Conservation (phyloP, 2,329 filamentous ascomycete genomes). For the Fusarium virguliforme region DNA sequence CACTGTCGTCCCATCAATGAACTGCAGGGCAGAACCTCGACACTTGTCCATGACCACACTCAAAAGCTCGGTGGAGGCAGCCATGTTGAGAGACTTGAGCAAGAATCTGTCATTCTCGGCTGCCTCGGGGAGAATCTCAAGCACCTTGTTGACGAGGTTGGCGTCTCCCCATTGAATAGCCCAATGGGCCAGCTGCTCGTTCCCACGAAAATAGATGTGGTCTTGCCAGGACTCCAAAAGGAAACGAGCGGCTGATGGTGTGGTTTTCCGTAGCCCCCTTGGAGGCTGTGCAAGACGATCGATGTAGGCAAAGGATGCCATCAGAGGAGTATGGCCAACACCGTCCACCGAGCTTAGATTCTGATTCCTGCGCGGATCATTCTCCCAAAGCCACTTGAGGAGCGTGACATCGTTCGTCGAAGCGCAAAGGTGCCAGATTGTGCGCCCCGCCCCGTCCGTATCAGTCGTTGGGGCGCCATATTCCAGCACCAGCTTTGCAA, state of each 20-base stretch:
- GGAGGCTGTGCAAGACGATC: slow-evolving; percentile 2
- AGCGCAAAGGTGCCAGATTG: slow-evolving; percentile 59
- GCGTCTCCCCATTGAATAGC: slow-evolving; percentile 52
- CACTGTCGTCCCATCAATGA: slow-evolving; percentile 41
- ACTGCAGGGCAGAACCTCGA: slow-evolving; percentile 30
- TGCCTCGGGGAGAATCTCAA: slow-evolving; percentile 28
- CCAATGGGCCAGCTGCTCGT: slow-evolving; percentile 30
- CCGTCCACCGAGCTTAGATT: slow-evolving; percentile 50
- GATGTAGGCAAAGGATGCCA: slow-evolving; percentile 51
- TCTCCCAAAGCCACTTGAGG: slow-evolving; percentile 52
- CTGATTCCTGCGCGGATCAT: slow-evolving; percentile 50
- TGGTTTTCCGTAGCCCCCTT: not conserved
- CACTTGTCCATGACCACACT: slow-evolving; percentile 46
- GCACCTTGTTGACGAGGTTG: slow-evolving; percentile 41
- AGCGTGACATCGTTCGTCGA: slow-evolving; percentile 53
- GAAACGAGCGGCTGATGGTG: slow-evolving; percentile 32
- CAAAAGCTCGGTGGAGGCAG: slow-evolving; percentile 46
- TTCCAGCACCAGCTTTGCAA: slow-evolving; percentile 50
- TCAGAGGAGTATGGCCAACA: slow-evolving; percentile 53
- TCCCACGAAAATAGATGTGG: slow-evolving; percentile 7
- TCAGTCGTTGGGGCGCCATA: slow-evolving; percentile 51
- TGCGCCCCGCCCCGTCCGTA: slow-evolving; percentile 53
- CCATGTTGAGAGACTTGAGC: slow-evolving; percentile 50
- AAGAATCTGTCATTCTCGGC: slow-evolving; percentile 37
- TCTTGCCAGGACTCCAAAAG: slow-evolving; percentile 38